These are phyloP conservation scores for Candida coquimbonensis DNA, from an alignment of 805 yeast species.

Conservation along the genomic window DNA sequence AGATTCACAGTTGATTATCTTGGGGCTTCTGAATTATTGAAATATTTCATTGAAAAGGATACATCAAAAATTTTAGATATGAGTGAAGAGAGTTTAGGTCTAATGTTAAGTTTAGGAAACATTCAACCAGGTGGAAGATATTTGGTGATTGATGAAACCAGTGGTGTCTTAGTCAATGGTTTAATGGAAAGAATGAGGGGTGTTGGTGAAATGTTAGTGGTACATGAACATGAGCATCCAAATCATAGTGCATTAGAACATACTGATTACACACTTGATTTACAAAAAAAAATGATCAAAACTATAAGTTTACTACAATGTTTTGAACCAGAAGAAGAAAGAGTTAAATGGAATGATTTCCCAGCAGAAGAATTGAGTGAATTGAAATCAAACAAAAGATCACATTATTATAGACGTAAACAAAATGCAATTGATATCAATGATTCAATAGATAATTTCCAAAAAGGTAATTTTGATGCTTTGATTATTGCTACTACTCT, in stretches of 20 bases:
- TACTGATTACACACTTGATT: constrained; percentile 53
- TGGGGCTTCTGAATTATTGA: constrained; percentile 62
- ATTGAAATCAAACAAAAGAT: constrained; percentile 51
- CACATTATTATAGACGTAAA: constrained; percentile 60
- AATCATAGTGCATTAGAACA: constrained; percentile 65
- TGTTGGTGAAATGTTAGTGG: constrained; percentile 59
- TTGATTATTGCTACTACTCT: constrained; percentile 68
- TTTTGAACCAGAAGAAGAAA: constrained; percentile 61
- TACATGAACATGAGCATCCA: constrained; percentile 92
- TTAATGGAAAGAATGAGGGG: constrained; percentile 85
- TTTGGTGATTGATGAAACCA: constrained; percentile 87
- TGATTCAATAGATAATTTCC: constrained; percentile 42
- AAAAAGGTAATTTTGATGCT: constrained; percentile 60
- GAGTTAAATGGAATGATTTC: constrained; percentile 39
- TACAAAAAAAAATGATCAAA: constrained; percentile 49
- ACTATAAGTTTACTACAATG: constrained; percentile 74
- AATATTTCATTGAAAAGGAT: constrained; percentile 68
- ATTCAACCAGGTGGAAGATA: constrained; percentile 87
- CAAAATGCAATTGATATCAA: constrained; percentile 46
- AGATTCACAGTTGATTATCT: constrained; percentile 77
- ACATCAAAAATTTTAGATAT: constrained; percentile 63
- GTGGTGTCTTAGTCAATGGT: constrained; percentile 81
- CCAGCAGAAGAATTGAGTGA: constrained; percentile 46
- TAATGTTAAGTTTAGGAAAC: constrained; percentile 71
- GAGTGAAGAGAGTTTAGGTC: constrained; percentile 78